These are phyloP conservation scores for Eremothecium coryli DNA, from an alignment of 1,139 yeast species.

Conservation along the genomic window DNA sequence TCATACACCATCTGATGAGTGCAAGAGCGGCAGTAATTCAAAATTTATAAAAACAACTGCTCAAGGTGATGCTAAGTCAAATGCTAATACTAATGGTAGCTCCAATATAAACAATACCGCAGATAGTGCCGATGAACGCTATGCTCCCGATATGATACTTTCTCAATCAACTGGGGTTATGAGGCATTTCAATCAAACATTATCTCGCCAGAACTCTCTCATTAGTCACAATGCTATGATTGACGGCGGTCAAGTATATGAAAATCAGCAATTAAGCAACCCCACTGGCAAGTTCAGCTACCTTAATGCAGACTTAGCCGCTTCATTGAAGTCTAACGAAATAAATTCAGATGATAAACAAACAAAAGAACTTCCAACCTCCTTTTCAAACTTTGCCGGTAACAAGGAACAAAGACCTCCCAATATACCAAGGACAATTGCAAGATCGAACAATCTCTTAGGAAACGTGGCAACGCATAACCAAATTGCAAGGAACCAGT, in stretches of 20 bases:
- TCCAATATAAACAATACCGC: not conserved
- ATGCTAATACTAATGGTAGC: too few species aligned
- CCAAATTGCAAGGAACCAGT: constrained; percentile 8
- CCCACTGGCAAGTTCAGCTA: constrained; percentile 13
- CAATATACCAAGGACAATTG: constrained; percentile 8
- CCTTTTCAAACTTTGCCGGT: constrained; percentile 27
- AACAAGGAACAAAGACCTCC: constrained; percentile 17
- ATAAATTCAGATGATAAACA: constrained; percentile 2
- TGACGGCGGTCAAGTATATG: constrained; percentile 4
- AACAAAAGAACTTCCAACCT: constrained; percentile 20
- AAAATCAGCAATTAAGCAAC: constrained; percentile 5
- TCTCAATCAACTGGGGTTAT: constrained; percentile 46
- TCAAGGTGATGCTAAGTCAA: too few species aligned
- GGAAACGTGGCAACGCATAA: constrained; percentile 12
- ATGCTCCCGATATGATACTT: constrained; percentile 35
- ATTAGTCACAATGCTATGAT: constrained; percentile 8
- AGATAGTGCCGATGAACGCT: constrained; percentile 23
- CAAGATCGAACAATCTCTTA: constrained; percentile 13
- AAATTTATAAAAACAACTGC: too few species aligned
- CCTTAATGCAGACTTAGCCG: constrained; percentile 14
- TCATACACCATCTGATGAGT: too few species aligned
- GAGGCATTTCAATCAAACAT: constrained; percentile 31
- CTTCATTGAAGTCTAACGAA: constrained; percentile 7
- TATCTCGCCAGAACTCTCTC: constrained; percentile 28
- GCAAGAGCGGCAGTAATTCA: too few species aligned